phyloP scores from a whole-genome alignment of 805 yeast species.

The Lipomyces spencermartinsiae region DNA sequence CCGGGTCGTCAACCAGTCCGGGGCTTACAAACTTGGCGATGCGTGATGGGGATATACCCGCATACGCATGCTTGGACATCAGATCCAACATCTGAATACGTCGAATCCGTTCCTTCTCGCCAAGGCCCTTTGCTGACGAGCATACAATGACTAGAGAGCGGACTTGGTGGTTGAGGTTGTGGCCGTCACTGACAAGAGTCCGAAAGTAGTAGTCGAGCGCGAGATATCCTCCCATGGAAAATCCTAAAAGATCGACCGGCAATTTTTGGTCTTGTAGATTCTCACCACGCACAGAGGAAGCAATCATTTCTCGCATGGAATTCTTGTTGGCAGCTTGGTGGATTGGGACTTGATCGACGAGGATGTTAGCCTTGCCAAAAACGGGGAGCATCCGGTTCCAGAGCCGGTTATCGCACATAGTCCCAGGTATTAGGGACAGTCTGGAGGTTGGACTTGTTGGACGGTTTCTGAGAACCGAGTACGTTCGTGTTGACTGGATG shows the following conservation, averaged over 20 bases:
- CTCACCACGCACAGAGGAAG: not conserved
- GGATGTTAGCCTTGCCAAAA: not conserved
- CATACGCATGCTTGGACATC: not conserved
- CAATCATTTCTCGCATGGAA: not conserved
- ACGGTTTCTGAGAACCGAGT: not conserved
- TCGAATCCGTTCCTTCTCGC: not conserved
- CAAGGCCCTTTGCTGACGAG: slow-evolving; percentile 4
- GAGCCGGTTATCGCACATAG: slow-evolving; percentile 12
- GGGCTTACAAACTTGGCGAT: not conserved
- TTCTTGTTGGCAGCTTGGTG: not conserved
- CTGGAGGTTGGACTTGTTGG: not conserved
- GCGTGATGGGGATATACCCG: slow-evolving; percentile 1
- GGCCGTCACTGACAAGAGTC: not conserved
- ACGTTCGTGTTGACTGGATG: not conserved
- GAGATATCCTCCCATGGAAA: slow-evolving; percentile 9
- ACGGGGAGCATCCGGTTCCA: slow-evolving; percentile 2
- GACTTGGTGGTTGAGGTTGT: not conserved
- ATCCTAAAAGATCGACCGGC: not conserved
- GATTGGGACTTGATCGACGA: not conserved
- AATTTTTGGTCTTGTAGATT: not conserved
- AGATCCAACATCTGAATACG: not conserved
- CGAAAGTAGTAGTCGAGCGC: not conserved
- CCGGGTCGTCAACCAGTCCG: not conserved
- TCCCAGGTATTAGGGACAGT: slow-evolving; percentile 4
- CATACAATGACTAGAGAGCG: slow-evolving; percentile 8